Base-by-base conservation (phyloP, 768 basidiomycete species). In the Russula emetica region DNA sequence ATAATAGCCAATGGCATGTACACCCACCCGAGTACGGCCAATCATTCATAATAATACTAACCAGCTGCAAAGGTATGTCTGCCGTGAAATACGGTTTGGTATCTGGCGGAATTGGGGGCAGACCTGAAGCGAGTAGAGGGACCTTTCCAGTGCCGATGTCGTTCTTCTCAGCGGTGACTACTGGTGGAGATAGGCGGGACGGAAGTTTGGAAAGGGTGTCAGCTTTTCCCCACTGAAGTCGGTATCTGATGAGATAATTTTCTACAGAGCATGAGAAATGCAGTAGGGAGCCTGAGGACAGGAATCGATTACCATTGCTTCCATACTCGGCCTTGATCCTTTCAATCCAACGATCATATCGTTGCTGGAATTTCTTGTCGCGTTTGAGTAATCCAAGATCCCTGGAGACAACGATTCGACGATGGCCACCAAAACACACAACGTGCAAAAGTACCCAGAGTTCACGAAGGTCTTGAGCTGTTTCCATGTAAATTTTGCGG, bases 11-110 rank as follows among this genome's bases (percentile, higher is more conserved):
- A 40, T 38, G 34, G 34, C 3, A 32, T 11, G 24, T 38, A 57
- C 11, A 51, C 78, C 59, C 69, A 87, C 89, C 84, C 8, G 89
- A 92, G 73, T 94, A 94, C 0, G 92, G 92, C 92, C 92, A 94
- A 71, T 92, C 90, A 70, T 93, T 92, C 69, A 78, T 85, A 52
- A 87, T 87, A 65, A 92, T 84, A 69, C 85, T 87, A 67, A 90
- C 76, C 58, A 83, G 76, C 40, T 83, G 76, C 14, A 78, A 68
- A 0, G 87, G 82, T 10, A 84, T 85, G 66, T 86, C 78, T 14
- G 81, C 81, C 36, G 78, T 84, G 73, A 94, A 93, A 72, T 88
- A 89, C 14, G 78, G 74, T 8, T 83, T 84, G 3, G 75, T 72
- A 58, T 75, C 70, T 7, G 68, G 60, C 30, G 74, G 76, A 18